Percentiles rank a stretch among this genome's conserved stretches.
Conservation (phyloP, 2,329 filamentous ascomycete species). For the Aspergillus quadricinctus region DNA sequence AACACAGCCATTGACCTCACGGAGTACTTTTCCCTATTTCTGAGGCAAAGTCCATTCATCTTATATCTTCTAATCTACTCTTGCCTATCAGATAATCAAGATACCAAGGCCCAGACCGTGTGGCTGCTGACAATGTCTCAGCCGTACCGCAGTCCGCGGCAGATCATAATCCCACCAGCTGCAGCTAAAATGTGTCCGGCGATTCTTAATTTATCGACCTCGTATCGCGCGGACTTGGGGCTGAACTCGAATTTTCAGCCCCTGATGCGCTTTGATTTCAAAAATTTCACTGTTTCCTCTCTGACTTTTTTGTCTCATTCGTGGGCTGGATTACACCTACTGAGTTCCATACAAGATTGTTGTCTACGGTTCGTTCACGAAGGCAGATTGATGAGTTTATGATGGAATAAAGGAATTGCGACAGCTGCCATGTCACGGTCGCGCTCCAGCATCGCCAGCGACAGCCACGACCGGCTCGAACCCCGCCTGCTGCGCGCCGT, state of each 20-base stretch:
- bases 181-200: constrained; percentile 5
- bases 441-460: constrained; percentile 32
- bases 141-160: neutral
- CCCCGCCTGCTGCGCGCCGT: constrained; percentile 40
- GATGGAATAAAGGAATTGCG: neutral
- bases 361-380: neutral
- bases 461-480: constrained; percentile 37
- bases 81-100: neutral
- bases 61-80: neutral
- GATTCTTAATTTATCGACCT: constrained; percentile 8
- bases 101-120: neutral
- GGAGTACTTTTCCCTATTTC: neutral
- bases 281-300: neutral
- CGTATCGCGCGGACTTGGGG: neutral
- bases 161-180: neutral
- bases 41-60: neutral
- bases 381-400: neutral
- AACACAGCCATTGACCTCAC: neutral
- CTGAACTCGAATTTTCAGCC: constrained; percentile 3
- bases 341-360: constrained; percentile 1
- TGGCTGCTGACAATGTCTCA: neutral
- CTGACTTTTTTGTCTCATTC: constrained; percentile 12
- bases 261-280: neutral
- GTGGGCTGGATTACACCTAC: neutral
- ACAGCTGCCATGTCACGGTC: constrained; percentile 23